Base-by-base conservation (phyloP, 2,329 filamentous ascomycete genomes). In the Penicillium polonicum region DNA sequence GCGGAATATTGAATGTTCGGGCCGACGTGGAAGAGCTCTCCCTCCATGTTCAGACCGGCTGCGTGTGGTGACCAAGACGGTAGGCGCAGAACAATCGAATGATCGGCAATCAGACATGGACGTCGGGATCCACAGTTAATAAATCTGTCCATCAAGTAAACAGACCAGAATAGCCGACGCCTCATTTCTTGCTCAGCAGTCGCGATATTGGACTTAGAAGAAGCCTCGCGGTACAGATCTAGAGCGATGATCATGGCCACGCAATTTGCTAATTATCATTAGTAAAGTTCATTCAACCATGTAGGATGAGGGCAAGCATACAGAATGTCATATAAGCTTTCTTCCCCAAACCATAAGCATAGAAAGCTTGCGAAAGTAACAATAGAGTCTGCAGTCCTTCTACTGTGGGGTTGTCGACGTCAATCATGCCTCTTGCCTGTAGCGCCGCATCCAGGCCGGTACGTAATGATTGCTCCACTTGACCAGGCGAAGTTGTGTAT, bases 301-400 rank as follows among this genome's bases (percentile, higher is more conserved):
- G 5, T 5, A 7, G 9, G 35, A 25, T 29, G 8, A 48, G 15
- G 2, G 5, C 15, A 39, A 36, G 15, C 62, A 29, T 86, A 90
- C 90, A 85, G 65, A 95, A 80, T 39, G 92, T 81, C 91, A 95
- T 95, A 65, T 92, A 94, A 1, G 90, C 88, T 74, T 90, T 94
- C 75, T 90, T 93, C 17, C 91, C 90, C 67, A 88, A 87, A 27
- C 91, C 91, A 31, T 86, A 82, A 36, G 91, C 90, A 48, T 87
- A 91, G 67, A 87, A 92, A 3, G 90, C 87, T 69, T 88, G 85
- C 0, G 88, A 85, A 2, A 96, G 82, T 10, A 96, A 80, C 45
- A 96, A 77, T 17, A 93, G 79, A 3, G 90, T 83, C 71, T 95
- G 90, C 9, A 95, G 75, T 35, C 84, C 84, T 70, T 95, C 90